These are phyloP conservation scores for Alternaria brassicae DNA, from an alignment of 2,329 filamentous ascomycete species.

Conservation along the genomic window DNA sequence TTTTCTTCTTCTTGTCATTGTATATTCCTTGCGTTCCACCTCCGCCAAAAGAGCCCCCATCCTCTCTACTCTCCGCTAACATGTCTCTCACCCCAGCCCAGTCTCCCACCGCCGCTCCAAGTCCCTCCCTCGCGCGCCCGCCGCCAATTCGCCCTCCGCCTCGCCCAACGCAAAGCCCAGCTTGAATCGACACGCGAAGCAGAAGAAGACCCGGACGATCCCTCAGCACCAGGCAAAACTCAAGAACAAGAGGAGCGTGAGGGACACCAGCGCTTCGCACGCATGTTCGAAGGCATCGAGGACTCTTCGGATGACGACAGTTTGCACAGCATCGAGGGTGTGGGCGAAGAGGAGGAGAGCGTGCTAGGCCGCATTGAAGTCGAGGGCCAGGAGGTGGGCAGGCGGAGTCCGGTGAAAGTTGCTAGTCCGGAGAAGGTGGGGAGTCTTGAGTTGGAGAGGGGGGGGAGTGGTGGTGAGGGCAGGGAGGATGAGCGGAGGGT, in stretches of 20 bases:
- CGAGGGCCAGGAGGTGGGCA: constrained; percentile 10
- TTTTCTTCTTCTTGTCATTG: not conserved
- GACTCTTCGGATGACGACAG: constrained; percentile 40
- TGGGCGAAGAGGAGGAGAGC: constrained; percentile 23
- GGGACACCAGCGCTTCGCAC: constrained; percentile 43
- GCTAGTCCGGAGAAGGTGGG: constrained; percentile 10
- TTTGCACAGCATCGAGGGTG: constrained; percentile 12
- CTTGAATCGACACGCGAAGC: constrained; percentile 35
- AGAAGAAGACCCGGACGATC: constrained; percentile 24
- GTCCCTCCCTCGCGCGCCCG: constrained; percentile 86
- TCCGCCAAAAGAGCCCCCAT: not conserved
- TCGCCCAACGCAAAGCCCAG: constrained; percentile 62
- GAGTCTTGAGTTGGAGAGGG: constrained; percentile 8
- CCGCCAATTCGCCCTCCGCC: constrained; percentile 84
- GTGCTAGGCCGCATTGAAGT: constrained; percentile 5
- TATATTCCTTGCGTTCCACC: constrained; percentile 15
- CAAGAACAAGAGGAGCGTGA: constrained; percentile 42
- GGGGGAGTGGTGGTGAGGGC: not conserved
- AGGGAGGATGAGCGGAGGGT: not conserved
- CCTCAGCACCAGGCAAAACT: constrained; percentile 14
- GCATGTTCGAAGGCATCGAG: constrained; percentile 47
- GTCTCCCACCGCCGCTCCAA: constrained; percentile 68
- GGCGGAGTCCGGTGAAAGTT: not conserved
- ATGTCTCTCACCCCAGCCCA: constrained; percentile 10
- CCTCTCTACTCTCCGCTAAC: constrained; percentile 43